Base-by-base conservation (phyloP, 2,329 filamentous ascomycete genomes). In the Juglanconis juglandina region DNA sequence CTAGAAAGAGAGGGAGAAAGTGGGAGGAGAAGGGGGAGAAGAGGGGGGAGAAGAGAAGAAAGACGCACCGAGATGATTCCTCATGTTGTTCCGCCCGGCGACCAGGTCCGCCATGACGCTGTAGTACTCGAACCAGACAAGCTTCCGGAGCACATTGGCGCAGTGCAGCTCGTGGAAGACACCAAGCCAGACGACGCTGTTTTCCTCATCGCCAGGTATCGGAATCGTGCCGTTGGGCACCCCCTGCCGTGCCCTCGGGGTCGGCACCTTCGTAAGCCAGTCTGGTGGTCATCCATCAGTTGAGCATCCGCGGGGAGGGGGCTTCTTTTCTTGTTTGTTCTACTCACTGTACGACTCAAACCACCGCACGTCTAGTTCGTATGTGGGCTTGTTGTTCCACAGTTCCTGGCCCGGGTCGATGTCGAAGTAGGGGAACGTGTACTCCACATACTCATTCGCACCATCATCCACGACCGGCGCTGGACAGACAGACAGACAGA, bases 111-210 rank as follows among this genome's bases (percentile, higher is more conserved):
- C 35, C 55, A 58, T 58, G 11, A 58, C 55, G 32, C 55, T 58
- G 48, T 58, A 58, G 39, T 58, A 58, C 3, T 58, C 55, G 32
- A 58, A 58, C 55, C 55, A 58, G n/a, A 58, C 34, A 24, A 58
- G 55, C 39, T 58, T 58, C 14, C 55, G 55, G 5, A 58, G 55
- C 30, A 58, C 32, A 39, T 58, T 58, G 55, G 50, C 41, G 37
- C 55, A 58, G 39, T 58, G 55, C 8, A 58, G 55, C 55, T 58
- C 55, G 32, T 58, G 55, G 48, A 58, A 58, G 55, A 58, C 55
- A 33, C 55, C 55, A 39, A 58, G 55, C 55, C 55, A 58, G 30
- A 58, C 55, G 32, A 58, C 55, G 11, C 55, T 58, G 11, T 58
- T 41, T 5, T 52, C 47, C 13, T 57, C 55, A 34, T 58, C 48